Evolutionary conservation across 495 filamentous ascomycete species (phyloP).

Genomic region (Penicillium canescens): DNA sequence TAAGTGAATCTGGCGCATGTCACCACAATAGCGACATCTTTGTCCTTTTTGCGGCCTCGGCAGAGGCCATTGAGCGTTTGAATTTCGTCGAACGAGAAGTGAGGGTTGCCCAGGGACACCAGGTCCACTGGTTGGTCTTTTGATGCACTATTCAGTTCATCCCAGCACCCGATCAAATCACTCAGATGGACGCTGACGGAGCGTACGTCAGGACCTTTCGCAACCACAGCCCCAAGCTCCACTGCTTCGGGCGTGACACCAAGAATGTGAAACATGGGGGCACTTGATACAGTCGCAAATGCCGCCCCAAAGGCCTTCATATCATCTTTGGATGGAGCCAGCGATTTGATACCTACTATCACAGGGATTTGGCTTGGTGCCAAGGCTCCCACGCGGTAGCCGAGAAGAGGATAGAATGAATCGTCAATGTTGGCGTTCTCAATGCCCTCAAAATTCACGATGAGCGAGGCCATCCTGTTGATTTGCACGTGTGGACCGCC

Average conservation of each 20-base stretch:
- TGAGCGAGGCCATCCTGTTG: background rate
- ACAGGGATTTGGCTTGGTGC: slow-evolving; percentile 22
- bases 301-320: slow-evolving; percentile 37
- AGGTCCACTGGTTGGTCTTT: slow-evolving; percentile 18
- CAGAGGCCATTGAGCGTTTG: slow-evolving; percentile 11
- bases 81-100: slow-evolving; percentile 30
- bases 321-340: slow-evolving; percentile 11
- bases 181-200: background rate
- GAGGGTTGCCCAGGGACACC: slow-evolving; percentile 36
- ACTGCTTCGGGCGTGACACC: slow-evolving; percentile 25
- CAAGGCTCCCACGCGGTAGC: slow-evolving; percentile 23
- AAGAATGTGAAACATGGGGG: slow-evolving; percentile 35
- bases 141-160: slow-evolving; percentile 14
- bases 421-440: slow-evolving; percentile 13
- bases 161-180: slow-evolving; percentile 14
- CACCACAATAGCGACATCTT: slow-evolving; percentile 12
- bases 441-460: too few relatives aligned
- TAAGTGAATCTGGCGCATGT: slow-evolving; percentile 24
- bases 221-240: background rate
- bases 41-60: slow-evolving; percentile 9
- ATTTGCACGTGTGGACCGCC: slow-evolving; percentile 18
- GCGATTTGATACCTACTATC: slow-evolving; percentile 21
- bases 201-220: background rate
- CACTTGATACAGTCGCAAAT: slow-evolving; percentile 29
- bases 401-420: slow-evolving; percentile 28